These are phyloP conservation scores for Cornus controversa DNA, from an alignment of 148 eudicot species.

Conservation along the genomic window DNA sequence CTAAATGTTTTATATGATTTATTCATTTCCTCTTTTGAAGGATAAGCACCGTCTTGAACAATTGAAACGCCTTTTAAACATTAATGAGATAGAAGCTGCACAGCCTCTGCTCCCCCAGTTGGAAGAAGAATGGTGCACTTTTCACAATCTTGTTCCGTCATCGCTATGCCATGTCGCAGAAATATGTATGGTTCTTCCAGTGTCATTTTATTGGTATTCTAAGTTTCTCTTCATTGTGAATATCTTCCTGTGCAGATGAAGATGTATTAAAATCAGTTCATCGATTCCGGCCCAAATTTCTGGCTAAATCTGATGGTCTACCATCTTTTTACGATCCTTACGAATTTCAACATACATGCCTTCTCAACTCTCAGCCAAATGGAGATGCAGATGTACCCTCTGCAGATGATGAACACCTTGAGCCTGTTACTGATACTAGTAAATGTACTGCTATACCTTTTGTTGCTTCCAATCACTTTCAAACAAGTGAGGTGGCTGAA, in stretches of 20 bases:
- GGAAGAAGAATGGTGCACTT: slow-evolving; percentile 91
- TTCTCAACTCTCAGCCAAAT: slow-evolving; percentile 34
- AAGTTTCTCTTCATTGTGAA: not conserved
- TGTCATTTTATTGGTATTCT: not conserved
- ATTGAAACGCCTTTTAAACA: slow-evolving; percentile 41
- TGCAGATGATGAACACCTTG: slow-evolving; percentile 35
- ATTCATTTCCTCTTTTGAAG: slow-evolving; percentile 36
- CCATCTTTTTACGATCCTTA: slow-evolving; percentile 67
- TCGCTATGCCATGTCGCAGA: slow-evolving; percentile 69
- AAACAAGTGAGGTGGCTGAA: slow-evolving; percentile 46
- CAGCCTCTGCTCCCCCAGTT: slow-evolving; percentile 26
- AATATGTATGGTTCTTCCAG: slow-evolving; percentile 56
- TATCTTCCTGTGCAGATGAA: slow-evolving; percentile 58
- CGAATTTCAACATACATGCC: slow-evolving; percentile 61
- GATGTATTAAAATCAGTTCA: slow-evolving; percentile 69
- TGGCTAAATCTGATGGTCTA: slow-evolving; percentile 47
- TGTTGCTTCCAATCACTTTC: slow-evolving; percentile 50
- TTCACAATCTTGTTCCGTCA: slow-evolving; percentile 71
- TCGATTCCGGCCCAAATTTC: slow-evolving; percentile 70
- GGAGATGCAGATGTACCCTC: slow-evolving; percentile 37
- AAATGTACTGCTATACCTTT: slow-evolving; percentile 69
- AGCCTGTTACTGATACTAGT: slow-evolving; percentile 26
- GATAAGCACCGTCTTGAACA: slow-evolving; percentile 63
- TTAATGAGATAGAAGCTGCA: slow-evolving; percentile 31
- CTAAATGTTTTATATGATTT: not conserved